Evolutionary conservation across 2,329 filamentous ascomycete genomes (phyloP).

Genomic region (Volutella citrinella): DNA sequence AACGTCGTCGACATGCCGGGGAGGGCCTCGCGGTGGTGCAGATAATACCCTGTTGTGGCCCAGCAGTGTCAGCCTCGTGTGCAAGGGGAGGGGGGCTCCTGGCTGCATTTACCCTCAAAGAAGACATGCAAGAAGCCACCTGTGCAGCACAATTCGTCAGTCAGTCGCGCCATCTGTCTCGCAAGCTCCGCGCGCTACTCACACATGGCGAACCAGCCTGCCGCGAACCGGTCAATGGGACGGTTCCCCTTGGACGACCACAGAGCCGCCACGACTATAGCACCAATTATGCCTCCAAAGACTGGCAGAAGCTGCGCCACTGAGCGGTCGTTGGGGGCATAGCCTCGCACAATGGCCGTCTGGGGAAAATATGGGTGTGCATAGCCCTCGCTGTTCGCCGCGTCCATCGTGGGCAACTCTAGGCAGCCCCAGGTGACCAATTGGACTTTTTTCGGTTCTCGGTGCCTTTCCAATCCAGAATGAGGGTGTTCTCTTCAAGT

Average conservation of each 20-base stretch:
- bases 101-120: constrained; percentile 65
- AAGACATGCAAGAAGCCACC: constrained; percentile 71
- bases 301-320: constrained; percentile 35
- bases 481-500: too few species aligned
- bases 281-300: constrained; percentile 34
- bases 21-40: constrained; percentile 64
- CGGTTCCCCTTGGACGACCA: too few species aligned
- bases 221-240: constrained; percentile 38
- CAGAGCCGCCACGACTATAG: constrained; percentile 36
- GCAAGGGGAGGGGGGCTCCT: too few species aligned
- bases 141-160: constrained; percentile 23
- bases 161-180: background rate
- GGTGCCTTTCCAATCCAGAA: too few species aligned
- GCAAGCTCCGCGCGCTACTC: constrained; percentile 18
- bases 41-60: constrained; percentile 62
- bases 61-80: too few species aligned
- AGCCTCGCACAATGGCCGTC: constrained; percentile 40
- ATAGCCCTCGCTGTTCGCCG: too few species aligned
- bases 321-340: constrained; percentile 42
- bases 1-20: constrained; percentile 68
- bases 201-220: constrained; percentile 57
- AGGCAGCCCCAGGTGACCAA: too few species aligned
- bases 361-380: constrained; percentile 51
- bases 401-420: too few species aligned
- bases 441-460: too few species aligned